phyloP scores from a whole-genome alignment of 306 rosid species.

The Rosa chinensis region DNA sequence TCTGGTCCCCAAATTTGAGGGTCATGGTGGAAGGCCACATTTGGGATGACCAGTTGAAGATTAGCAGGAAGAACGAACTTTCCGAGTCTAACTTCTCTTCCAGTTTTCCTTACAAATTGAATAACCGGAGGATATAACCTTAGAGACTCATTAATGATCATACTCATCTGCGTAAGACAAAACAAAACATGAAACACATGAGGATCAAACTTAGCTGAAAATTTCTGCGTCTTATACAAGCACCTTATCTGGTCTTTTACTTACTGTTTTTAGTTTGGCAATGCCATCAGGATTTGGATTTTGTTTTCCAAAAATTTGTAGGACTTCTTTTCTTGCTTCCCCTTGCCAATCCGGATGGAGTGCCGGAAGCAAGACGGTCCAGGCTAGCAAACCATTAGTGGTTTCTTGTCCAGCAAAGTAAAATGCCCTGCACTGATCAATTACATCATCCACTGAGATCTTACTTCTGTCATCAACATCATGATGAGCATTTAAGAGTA shows the following conservation, averaged over 20 bases:
- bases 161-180: slow-evolving; percentile 16
- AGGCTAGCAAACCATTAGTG: too few species aligned
- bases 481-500: slow-evolving; percentile 15
- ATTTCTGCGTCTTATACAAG: too few species aligned
- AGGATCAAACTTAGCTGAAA: neutral
- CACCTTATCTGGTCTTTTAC: too few species aligned
- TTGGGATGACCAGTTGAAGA: neutral
- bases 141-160: neutral
- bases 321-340: too few species aligned
- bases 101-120: neutral
- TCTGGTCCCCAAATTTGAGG: too few species aligned
- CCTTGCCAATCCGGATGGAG: too few species aligned
- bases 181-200: neutral
- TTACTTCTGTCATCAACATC: neutral
- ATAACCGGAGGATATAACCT: slow-evolving; percentile 13
- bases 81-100: slow-evolving; percentile 6
- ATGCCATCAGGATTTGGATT: too few species aligned
- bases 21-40: neutral
- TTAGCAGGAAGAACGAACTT: neutral
- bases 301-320: too few species aligned
- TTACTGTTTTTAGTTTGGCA: too few species aligned
- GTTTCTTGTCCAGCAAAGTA: too few species aligned
- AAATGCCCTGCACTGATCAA: too few species aligned
- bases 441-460: slow-evolving; percentile 5
- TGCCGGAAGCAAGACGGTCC: too few species aligned